These are phyloP conservation scores for Fonsecaea erecta DNA, from an alignment of 2,329 filamentous ascomycete genomes.

Conservation along the genomic window DNA sequence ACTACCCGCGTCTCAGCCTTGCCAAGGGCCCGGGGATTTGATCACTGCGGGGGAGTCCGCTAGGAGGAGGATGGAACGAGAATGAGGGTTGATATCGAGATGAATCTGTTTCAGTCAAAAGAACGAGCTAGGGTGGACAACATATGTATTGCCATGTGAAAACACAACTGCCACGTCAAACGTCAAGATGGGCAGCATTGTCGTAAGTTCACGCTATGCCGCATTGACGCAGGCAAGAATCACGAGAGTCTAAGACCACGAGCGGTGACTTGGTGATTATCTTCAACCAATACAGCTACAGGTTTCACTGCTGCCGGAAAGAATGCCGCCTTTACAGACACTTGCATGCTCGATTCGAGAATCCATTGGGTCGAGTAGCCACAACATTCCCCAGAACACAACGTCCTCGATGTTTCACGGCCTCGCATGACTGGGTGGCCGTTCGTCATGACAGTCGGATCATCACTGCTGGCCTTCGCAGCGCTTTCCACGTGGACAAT, in stretches of 20 bases:
- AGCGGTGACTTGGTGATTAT: background rate
- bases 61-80: background rate
- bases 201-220: background rate
- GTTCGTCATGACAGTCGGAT: too few relatives aligned
- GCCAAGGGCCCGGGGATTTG: background rate
- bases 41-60: background rate
- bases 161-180: background rate
- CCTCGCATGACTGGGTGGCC: too few relatives aligned
- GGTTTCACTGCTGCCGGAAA: background rate
- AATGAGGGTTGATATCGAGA: too few relatives aligned
- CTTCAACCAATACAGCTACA: background rate
- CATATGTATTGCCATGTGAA: background rate
- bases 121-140: background rate
- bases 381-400: too few relatives aligned
- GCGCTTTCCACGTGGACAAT: too few relatives aligned
- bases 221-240: background rate
- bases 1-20: constrained; percentile 6
- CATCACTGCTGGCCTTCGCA: too few relatives aligned
- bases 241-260: constrained; percentile 1
- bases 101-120: too few relatives aligned
- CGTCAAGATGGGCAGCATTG: background rate
- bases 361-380: background rate
- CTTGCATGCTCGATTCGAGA: background rate
- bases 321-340: background rate
- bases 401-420: too few relatives aligned